Evolutionary conservation across 2,329 filamentous ascomycete genomes (phyloP), one percentile per base, ranked within the genome.

Genomic region (Microcyclospora tardicrescens): DNA sequence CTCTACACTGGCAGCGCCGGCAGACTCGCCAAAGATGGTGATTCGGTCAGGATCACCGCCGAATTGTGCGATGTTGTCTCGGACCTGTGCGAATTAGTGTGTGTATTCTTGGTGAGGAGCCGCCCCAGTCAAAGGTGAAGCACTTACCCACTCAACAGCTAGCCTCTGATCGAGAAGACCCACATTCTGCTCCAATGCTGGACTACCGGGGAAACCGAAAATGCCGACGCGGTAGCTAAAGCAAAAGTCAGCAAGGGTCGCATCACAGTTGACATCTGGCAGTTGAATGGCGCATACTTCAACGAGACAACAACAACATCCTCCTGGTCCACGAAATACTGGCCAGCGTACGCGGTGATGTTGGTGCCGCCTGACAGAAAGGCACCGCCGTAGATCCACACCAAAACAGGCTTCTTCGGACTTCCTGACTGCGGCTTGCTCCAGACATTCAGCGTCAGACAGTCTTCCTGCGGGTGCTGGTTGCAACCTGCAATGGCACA

Each of bases 241-340:
- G 19, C 19, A 24, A 24, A 8, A 24, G 19, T 24, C 19, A 24
- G 19, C 19, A 24, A 24, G 19, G 19, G 19, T 8, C 5, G 19
- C 19, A 24, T 24, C 8, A 8, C 19, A 8, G 8, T 24, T 24
- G 19, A 24, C 19, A 24, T 24, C 5, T 8, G 19, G 19, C 5
- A 24, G 19, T 24, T 8, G 19, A 24, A 24, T 24, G 8, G 19
- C 19, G 8, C 19, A 5, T 24, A 24, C 28, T 43, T 65, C 39
- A 62, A 50, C 1, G 58, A 58, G 9, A 65, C 59, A 3, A 65
- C 53, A 4, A 66, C 47, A 8, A 63, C 51, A 24, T 64, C 60
- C 39, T 61, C 55, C 8, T 57, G 50, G 24, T 54, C 58, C 14
- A 59, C 55, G 16, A 65, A 49, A 19, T 45, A 52, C 36, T 59